phyloP scores from a whole-genome alignment of 179 eudicot genomes.

The Spinacia oleracea region DNA sequence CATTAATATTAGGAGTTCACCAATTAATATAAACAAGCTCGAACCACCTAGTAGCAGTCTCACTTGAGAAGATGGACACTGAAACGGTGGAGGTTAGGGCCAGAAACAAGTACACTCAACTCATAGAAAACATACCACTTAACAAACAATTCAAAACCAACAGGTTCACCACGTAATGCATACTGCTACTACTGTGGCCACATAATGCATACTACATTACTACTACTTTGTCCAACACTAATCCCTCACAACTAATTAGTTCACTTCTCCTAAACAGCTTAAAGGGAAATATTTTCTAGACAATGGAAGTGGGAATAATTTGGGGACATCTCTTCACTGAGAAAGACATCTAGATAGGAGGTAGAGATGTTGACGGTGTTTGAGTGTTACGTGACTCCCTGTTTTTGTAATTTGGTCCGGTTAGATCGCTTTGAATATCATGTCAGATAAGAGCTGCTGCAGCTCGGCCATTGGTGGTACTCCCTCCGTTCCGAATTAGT shows the following conservation, averaged over 20 bases:
- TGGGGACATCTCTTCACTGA: background rate
- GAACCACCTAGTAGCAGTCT: no score
- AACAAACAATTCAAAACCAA: no score
- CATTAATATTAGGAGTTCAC: no score
- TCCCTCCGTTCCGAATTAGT: no score
- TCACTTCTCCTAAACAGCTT: background rate
- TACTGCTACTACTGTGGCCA: no score
- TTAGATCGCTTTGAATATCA: slow-evolving; percentile 83
- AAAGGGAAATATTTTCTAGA: background rate
- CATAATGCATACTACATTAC: no score
- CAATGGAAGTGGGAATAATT: background rate
- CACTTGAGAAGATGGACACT: no score
- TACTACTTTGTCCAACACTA: background rate
- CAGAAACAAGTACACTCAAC: no score
- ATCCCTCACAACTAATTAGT: background rate
- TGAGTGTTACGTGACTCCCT: background rate
- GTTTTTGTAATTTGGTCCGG: slow-evolving; percentile 56
- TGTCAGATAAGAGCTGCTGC: slow-evolving; percentile 83
- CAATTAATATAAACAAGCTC: no score
- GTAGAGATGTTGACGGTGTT: background rate
- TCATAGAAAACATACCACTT: no score
- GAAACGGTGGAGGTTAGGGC: no score
- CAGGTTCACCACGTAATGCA: no score
- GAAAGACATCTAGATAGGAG: background rate
- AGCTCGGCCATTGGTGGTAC: slow-evolving; percentile 80